Evolutionary conservation across 352 stramenopile species (phyloP).

Genomic region (Globisporangium lucens): DNA sequence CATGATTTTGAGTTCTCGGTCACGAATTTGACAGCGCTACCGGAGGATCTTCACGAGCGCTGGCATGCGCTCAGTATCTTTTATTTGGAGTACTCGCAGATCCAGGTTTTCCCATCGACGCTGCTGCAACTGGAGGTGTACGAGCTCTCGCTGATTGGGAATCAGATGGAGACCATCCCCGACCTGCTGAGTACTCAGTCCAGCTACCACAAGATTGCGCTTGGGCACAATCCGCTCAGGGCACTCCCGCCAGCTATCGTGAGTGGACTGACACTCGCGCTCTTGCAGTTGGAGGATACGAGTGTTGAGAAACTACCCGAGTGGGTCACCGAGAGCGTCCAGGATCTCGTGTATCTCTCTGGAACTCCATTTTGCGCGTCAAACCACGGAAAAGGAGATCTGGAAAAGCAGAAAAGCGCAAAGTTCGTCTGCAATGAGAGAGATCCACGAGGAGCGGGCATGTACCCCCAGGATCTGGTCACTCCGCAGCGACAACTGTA

Average conservation of each 20-base stretch:
- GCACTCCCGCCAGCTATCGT: slow-evolving; percentile 12
- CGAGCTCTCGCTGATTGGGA: slow-evolving; percentile 18
- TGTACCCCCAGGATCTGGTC: slow-evolving; percentile 9
- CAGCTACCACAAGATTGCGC: slow-evolving; percentile 22
- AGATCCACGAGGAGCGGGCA: slow-evolving; percentile 8
- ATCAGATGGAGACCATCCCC: slow-evolving; percentile 3
- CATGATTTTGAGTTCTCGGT: slow-evolving; percentile 26
- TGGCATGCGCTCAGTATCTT: slow-evolving; percentile 23
- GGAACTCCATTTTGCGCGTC: background rate
- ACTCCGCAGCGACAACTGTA: background rate
- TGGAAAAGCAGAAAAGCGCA: background rate
- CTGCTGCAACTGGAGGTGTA: slow-evolving; percentile 9
- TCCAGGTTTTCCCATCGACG: slow-evolving; percentile 7
- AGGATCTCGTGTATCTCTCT: slow-evolving; percentile 3
- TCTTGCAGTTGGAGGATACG: slow-evolving; percentile 22
- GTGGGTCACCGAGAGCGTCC: slow-evolving; percentile 15
- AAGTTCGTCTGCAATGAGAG: slow-evolving; percentile 10
- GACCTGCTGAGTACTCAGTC: slow-evolving; percentile 11
- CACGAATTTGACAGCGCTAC: slow-evolving; percentile 24
- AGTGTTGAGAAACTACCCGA: slow-evolving; percentile 11
- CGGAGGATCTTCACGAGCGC: slow-evolving; percentile 13
- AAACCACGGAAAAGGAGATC: background rate
- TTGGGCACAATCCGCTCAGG: slow-evolving; percentile 24
- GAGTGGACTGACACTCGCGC: slow-evolving; percentile 12
- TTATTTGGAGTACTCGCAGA: slow-evolving; percentile 22